Evolutionary conservation across 2,329 filamentous ascomycete genomes (phyloP).

Genomic region (Hymenoscyphus infarciens): DNA sequence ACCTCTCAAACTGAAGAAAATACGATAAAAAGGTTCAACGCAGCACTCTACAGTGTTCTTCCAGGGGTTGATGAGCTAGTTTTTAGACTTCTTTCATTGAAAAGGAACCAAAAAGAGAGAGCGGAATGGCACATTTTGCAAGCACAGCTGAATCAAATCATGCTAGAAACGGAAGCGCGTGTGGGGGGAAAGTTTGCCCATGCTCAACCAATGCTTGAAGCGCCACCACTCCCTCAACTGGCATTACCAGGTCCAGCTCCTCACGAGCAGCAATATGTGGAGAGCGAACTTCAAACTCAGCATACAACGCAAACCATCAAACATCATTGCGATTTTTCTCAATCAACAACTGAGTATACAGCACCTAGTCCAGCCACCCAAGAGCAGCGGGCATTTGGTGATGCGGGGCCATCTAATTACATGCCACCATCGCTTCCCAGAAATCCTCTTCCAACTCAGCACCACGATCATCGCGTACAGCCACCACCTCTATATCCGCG

Average conservation of each 20-base stretch:
- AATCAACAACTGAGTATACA: not conserved
- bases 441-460: not conserved
- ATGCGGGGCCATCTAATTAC: not conserved
- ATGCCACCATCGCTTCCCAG: not conserved
- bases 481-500: not conserved
- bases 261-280: not conserved
- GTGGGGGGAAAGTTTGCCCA: not conserved
- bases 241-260: not conserved
- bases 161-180: not conserved
- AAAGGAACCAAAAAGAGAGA: not conserved
- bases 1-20: not conserved
- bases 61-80: not conserved
- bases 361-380: not conserved
- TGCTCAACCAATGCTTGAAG: not conserved
- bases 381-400: not conserved
- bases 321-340: not conserved
- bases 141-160: not conserved
- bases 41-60: not conserved
- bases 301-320: not conserved
- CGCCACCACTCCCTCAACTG: not conserved
- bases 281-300: not conserved
- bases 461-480: not conserved
- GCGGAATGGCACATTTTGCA: not conserved
- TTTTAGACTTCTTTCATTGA: not conserved
- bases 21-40: not conserved